Base-by-base conservation (phyloP, 2,329 filamentous ascomycete species). In the Pseudogymnoascus sp. region DNA sequence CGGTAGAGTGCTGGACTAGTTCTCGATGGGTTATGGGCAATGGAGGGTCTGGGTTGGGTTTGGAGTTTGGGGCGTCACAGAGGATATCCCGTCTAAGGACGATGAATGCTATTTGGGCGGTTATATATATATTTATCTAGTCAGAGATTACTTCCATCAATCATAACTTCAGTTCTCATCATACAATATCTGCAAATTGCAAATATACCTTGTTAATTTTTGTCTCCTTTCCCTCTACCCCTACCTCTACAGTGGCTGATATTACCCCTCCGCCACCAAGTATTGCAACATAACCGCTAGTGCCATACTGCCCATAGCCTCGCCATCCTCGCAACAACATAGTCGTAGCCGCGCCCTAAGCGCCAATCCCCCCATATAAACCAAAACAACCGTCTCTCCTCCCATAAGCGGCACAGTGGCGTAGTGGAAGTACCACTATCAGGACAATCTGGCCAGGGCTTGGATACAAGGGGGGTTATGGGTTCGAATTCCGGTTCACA, bases 1-100 rank as follows among this genome's bases (percentile, higher is more conserved):
- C 77, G 80, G 71, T 83, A 61, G 59, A 38, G 55, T 38, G 29
- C 11, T 16, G 26, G 59, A 37, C 8, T 29, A 11, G 33, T 61
- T 7, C 14, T 61, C 8, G 45, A 19, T 23, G 14, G 45, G 37
- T 16, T 39, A 39, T 39, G 37, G 37, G 37, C 6, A 10, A 37
- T 11, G 33, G 4, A 37, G 37, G 37, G 3, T 16, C 37, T 16
- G 37, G 37, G 45, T 19, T n/a, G 45, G 49, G 49, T 33, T 55
- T 55, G 49, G 49, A 8, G 26, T 33, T 55, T 55, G 10, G 41
- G 41, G 49, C 29, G 29, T 55, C 33, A 33, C 26, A 33, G 29
- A 33, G 49, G 49, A 55, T 55, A 55, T 52, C 49, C 49, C 49
- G 49, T 55, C 49, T 10, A 55, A 12, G 49, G 49, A 55, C 49